Evolutionary conservation across 345 rosid species (phyloP).

Genomic region (Eucalyptus sideroxylon): DNA sequence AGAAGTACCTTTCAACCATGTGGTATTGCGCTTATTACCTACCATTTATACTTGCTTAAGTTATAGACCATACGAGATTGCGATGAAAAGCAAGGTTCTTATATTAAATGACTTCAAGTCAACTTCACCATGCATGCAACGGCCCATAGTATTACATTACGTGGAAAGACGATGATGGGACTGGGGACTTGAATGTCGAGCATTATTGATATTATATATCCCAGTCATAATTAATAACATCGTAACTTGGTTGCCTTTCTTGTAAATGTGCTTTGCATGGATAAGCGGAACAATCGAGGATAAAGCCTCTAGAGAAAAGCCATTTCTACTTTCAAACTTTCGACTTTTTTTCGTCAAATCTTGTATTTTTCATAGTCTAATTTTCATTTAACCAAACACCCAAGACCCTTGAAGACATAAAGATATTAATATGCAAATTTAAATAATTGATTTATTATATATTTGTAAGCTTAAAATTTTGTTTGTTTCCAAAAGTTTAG

Average conservation of each 20-base stretch:
- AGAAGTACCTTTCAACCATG: not conserved
- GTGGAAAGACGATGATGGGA: not conserved
- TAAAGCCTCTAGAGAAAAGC: not conserved
- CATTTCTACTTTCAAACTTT: not conserved
- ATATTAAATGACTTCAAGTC: not conserved
- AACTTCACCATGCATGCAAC: not conserved
- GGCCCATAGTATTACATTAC: not conserved
- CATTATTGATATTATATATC: not conserved
- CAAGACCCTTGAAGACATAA: not conserved
- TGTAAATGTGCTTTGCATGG: not conserved
- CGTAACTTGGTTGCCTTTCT: not conserved
- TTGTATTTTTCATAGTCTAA: not conserved
- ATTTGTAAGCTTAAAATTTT: not conserved
- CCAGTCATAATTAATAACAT: not conserved
- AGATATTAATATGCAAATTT: not conserved
- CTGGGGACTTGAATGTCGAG: not conserved
- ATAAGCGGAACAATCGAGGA: not conserved
- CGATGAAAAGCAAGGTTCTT: not conserved
- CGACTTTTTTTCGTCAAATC: not conserved
- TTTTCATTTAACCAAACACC: not conserved
- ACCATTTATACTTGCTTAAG: not conserved
- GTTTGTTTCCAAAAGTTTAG: not conserved
- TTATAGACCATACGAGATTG: not conserved
- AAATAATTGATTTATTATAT: not conserved
- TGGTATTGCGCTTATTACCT: not conserved